Conservation (phyloP, 2,329 filamentous ascomycete genomes). For the Rhinocladiella similis region DNA sequence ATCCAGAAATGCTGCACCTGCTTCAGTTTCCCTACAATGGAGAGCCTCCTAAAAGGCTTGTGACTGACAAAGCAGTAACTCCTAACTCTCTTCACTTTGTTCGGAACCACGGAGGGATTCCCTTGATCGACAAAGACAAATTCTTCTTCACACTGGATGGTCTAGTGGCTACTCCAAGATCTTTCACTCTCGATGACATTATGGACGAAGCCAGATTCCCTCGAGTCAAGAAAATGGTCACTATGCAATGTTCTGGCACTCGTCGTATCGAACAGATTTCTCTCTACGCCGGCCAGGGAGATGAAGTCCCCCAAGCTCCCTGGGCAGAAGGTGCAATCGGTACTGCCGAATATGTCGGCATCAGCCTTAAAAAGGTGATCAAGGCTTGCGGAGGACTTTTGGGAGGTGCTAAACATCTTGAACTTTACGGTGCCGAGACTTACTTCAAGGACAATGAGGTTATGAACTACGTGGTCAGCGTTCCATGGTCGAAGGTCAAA, state of each 20-base stretch:
- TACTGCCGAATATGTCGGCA: slow-evolving; percentile 63
- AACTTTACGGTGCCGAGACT: slow-evolving; percentile 66
- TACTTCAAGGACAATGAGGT: slow-evolving; percentile 68
- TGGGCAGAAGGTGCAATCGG: slow-evolving; percentile 70
- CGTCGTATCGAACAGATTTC: slow-evolving; percentile 68
- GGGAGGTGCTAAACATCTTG: slow-evolving; percentile 58
- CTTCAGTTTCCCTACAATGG: slow-evolving; percentile 66
- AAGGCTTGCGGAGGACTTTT: slow-evolving; percentile 66
- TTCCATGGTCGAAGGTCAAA: slow-evolving; percentile 66
- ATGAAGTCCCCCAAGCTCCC: slow-evolving; percentile 53
- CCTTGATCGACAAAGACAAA: slow-evolving; percentile 58
- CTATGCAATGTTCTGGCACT: slow-evolving; percentile 69
- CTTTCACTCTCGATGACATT: slow-evolving; percentile 60
- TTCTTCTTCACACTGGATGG: slow-evolving; percentile 56
- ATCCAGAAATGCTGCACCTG: slow-evolving; percentile 61
- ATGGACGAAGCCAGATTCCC: slow-evolving; percentile 62
- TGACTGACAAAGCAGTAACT: slow-evolving; percentile 59
- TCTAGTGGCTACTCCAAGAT: slow-evolving; percentile 59
- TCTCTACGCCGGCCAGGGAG: slow-evolving; percentile 66
- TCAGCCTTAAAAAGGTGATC: slow-evolving; percentile 68
- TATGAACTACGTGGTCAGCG: background rate
- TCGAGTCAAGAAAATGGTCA: slow-evolving; percentile 58
- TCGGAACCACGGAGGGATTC: slow-evolving; percentile 71
- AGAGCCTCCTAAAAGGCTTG: slow-evolving; percentile 60
- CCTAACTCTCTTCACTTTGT: slow-evolving; percentile 64